These are phyloP conservation scores for Persicaria tinctoria DNA, from an alignment of 148 eudicot species.

Conservation along the genomic window DNA sequence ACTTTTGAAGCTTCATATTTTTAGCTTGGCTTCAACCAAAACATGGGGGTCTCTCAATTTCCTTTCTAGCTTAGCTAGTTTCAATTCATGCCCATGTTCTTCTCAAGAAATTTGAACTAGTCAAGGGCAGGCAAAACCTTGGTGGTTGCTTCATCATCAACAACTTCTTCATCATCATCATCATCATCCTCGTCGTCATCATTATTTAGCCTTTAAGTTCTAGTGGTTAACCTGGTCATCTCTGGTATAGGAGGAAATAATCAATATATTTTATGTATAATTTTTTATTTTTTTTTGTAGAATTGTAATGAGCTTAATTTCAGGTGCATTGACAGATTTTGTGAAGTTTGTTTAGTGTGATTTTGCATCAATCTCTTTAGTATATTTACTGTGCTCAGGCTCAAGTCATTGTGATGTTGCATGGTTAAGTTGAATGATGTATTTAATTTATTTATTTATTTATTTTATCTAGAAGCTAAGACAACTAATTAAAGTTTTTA, in stretches of 20 bases:
- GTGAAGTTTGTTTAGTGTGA: not conserved
- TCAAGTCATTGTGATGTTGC: conserved; percentile 1
- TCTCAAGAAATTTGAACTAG: not conserved
- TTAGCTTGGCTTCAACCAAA: conserved; percentile 9
- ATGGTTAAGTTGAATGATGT: not conserved
- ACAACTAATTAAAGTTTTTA: not conserved
- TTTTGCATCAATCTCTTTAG: not conserved
- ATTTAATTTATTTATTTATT: not conserved
- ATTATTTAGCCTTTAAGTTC: not conserved
- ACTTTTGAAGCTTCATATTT: conserved; percentile 7
- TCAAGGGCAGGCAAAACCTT: not conserved
- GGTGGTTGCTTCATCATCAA: too few relatives aligned
- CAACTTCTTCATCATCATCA: not conserved
- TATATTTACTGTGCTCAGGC: conserved; percentile 1
- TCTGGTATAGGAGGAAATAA: not conserved
- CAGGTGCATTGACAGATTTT: conserved; percentile 6
- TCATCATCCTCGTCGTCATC: not conserved
- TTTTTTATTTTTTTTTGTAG: not conserved
- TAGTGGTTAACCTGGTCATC: not conserved
- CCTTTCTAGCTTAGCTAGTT: too few relatives aligned
- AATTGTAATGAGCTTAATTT: conserved; percentile 8
- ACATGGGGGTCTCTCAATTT: not conserved
- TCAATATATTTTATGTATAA: not conserved
- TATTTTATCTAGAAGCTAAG: too few relatives aligned
- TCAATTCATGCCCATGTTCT: not conserved